phyloP scores from a whole-genome alignment of 257 asterid species.

The Solanum piurae region DNA sequence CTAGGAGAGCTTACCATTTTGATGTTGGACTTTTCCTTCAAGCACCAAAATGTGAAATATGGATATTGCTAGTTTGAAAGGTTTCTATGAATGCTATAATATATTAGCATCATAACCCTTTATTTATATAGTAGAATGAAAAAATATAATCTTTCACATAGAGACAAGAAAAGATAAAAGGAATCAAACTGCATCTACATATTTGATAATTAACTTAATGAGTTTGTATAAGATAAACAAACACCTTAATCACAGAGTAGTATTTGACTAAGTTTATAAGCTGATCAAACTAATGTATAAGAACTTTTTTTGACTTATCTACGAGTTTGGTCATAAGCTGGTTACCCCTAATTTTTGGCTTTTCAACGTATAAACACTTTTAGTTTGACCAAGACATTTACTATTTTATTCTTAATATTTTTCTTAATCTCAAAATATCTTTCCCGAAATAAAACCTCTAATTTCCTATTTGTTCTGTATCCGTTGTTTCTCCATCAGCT shows the following conservation, averaged over 20 bases:
- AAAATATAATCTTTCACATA: neutral
- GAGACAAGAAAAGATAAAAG: slow-evolving; percentile 10
- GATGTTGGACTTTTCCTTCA: neutral
- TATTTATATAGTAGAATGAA: slow-evolving; percentile 4
- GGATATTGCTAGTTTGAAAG: neutral
- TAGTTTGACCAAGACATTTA: neutral
- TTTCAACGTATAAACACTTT: neutral
- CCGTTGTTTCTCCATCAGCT: neutral
- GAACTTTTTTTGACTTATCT: neutral
- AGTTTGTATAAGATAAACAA: neutral
- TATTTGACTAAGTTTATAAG: neutral
- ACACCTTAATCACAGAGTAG: neutral
- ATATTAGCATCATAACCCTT: neutral
- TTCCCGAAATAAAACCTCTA: neutral
- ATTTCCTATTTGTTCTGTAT: too few relatives aligned
- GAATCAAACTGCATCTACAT: slow-evolving; percentile 13
- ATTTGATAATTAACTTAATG: neutral
- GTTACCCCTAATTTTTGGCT: neutral
- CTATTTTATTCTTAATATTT: neutral
- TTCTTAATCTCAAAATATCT: neutral
- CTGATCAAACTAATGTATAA: neutral
- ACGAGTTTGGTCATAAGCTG: neutral
- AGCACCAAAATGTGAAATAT: neutral
- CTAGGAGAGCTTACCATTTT: slow-evolving; percentile 9
- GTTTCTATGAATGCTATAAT: neutral